Conservation (phyloP, 2,329 filamentous ascomycete genomes). For the Aspergillus sp. region DNA sequence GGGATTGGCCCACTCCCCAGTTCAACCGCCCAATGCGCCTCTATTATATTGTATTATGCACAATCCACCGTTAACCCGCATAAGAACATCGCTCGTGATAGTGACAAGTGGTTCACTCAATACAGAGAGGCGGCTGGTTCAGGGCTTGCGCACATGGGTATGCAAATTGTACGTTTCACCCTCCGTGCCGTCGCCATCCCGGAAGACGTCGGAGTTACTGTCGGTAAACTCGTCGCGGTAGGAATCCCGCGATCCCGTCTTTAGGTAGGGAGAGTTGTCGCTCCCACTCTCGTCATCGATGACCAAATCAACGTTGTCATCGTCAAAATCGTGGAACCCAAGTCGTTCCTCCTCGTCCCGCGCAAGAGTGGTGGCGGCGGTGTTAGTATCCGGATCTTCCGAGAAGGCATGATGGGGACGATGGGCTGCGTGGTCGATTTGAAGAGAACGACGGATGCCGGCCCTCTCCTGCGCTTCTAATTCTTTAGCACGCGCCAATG, state of each 20-base stretch:
- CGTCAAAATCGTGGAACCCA: slow-evolving; percentile 42
- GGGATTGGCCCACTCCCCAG: neutral
- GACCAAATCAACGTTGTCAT: slow-evolving; percentile 40
- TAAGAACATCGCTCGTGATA: neutral
- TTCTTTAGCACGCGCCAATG: slow-evolving; percentile 49
- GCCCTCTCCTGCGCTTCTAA: slow-evolving; percentile 49
- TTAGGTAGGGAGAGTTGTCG: slow-evolving; percentile 25
- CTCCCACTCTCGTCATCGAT: slow-evolving; percentile 48
- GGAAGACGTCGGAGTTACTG: slow-evolving; percentile 51
- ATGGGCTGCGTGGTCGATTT: slow-evolving; percentile 35
- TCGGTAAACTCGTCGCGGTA: slow-evolving; percentile 57
- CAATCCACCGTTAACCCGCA: neutral
- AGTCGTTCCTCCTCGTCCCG: slow-evolving; percentile 45
- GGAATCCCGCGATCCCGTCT: slow-evolving; percentile 33
- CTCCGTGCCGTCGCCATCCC: slow-evolving; percentile 40
- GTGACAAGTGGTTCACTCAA: neutral
- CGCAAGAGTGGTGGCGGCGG: slow-evolving; percentile 41
- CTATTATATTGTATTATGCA: neutral
- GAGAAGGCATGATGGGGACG: slow-evolving; percentile 35
- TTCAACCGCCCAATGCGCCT: neutral
- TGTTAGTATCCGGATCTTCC: slow-evolving; percentile 41
- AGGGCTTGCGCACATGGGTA: slow-evolving; percentile 28
- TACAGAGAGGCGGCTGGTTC: slow-evolving; percentile 1
- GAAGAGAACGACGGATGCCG: slow-evolving; percentile 35
- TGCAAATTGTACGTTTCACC: slow-evolving; percentile 44